These are phyloP conservation scores for Gossypium gossypioides DNA, from an alignment of 441 rosid genomes.

Conservation along the genomic window DNA sequence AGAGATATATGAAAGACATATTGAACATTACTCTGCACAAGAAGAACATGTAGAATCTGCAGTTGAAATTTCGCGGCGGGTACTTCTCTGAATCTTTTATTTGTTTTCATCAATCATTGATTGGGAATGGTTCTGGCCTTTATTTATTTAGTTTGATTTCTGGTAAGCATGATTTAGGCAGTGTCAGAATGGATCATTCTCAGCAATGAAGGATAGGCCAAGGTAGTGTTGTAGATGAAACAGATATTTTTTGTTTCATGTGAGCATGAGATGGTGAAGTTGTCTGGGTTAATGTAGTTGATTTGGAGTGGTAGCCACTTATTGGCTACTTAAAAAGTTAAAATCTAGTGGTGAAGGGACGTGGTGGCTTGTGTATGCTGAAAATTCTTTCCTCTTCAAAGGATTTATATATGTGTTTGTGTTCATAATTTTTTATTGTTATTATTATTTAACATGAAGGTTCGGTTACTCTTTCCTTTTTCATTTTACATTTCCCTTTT, in stretches of 20 bases:
- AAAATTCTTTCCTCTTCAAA: background rate
- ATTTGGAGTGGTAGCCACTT: background rate
- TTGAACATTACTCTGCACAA: conserved; percentile 38
- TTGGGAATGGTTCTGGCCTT: background rate
- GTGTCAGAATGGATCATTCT: background rate
- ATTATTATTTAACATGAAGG: background rate
- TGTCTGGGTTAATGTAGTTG: background rate
- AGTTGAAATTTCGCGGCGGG: conserved; percentile 78
- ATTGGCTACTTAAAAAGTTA: background rate
- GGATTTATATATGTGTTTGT: background rate
- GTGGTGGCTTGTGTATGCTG: background rate
- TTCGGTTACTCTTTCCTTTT: background rate
- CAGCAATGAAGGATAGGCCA: background rate
- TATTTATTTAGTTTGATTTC: background rate
- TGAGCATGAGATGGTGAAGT: background rate
- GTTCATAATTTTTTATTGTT: background rate
- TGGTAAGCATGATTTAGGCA: background rate
- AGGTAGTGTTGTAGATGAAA: background rate
- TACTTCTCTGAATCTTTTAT: conserved; percentile 21
- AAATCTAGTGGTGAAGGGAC: background rate
- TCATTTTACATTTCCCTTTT: background rate
- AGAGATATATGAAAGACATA: conserved; percentile 50
- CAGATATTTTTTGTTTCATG: background rate
- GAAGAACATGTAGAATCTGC: conserved; percentile 60
- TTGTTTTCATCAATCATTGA: background rate